Percentiles rank a stretch among this genome's conserved stretches.
These are phyloP conservation scores for Psilocybe azurescens DNA, from an alignment of 768 basidiomycete species.

Conservation along the genomic window DNA sequence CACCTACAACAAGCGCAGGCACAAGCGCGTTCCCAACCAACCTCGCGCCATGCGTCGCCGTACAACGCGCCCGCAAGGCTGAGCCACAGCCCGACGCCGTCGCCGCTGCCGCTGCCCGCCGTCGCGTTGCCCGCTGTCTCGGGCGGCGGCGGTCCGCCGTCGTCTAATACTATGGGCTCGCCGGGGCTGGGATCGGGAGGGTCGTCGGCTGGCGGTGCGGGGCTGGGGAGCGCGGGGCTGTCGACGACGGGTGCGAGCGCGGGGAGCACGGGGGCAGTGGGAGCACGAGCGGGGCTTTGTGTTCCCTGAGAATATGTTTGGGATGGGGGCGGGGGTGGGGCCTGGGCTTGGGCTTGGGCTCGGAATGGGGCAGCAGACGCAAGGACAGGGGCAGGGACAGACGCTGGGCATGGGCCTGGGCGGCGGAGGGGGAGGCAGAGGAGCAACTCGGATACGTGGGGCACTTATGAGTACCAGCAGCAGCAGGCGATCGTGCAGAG, in stretches of 20 bases:
- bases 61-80: constrained; percentile 1
- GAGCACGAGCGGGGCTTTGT: background rate
- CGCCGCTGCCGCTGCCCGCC: background rate
- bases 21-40: constrained; percentile 7
- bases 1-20: constrained; percentile 1
- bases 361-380: constrained; percentile 15
- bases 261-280: background rate
- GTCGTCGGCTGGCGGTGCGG: background rate
- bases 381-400: constrained; percentile 21
- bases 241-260: background rate
- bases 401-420: background rate
- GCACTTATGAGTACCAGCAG: constrained; percentile 14
- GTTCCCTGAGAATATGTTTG: background rate
- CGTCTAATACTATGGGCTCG: no score
- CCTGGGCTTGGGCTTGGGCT: background rate
- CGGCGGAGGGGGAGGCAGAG: constrained; percentile 39
- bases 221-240: background rate
- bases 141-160: no score
- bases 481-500: constrained; percentile 12
- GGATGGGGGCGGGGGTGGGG: background rate
- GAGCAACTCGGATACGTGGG: constrained; percentile 62
- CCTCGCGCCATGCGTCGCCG: constrained; percentile 15
- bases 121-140: background rate
- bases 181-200: no score
- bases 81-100: background rate